phyloP scores from a whole-genome alignment of 352 stramenopile species.

The Globisporangium spinosum region DNA sequence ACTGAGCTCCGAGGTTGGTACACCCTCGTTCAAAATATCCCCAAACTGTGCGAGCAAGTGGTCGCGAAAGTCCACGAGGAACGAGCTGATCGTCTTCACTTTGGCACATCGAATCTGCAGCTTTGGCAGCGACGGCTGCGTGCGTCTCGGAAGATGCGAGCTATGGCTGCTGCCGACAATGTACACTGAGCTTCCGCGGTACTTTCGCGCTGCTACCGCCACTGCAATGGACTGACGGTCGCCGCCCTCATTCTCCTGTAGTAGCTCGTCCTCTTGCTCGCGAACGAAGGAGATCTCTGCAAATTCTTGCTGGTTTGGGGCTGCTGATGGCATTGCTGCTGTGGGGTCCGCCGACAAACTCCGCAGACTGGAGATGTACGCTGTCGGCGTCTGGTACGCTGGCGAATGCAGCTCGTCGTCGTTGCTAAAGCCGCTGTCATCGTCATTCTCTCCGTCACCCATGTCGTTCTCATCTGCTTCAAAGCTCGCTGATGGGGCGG shows the following conservation, averaged over 20 bases:
- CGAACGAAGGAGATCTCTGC: neutral
- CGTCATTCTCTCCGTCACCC: conserved; percentile 5
- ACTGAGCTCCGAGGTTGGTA: conserved; percentile 8
- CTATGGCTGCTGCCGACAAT: conserved; percentile 6
- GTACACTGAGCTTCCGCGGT: conserved; percentile 16
- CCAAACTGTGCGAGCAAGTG: conserved; percentile 37
- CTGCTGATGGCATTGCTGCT: neutral
- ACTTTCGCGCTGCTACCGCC: conserved; percentile 3
- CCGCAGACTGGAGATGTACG: conserved; percentile 10
- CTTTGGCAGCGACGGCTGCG: conserved; percentile 30
- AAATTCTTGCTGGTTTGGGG: neutral
- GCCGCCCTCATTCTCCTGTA: conserved; percentile 12
- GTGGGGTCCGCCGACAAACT: neutral
- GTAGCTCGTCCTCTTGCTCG: neutral
- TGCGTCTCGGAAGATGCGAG: conserved; percentile 6
- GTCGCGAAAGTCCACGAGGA: conserved; percentile 47
- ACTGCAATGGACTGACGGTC: conserved; percentile 10
- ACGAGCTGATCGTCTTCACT: conserved; percentile 33
- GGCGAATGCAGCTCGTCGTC: conserved; percentile 14
- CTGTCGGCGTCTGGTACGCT: conserved; percentile 7
- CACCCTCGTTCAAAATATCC: conserved; percentile 13
- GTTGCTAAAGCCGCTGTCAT: conserved; percentile 1
- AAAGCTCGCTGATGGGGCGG: neutral
- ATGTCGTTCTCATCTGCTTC: neutral
- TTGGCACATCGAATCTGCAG: conserved; percentile 30